Conservation (phyloP, 257 asterid genomes). For the Craterostigma plantagineum region DNA sequence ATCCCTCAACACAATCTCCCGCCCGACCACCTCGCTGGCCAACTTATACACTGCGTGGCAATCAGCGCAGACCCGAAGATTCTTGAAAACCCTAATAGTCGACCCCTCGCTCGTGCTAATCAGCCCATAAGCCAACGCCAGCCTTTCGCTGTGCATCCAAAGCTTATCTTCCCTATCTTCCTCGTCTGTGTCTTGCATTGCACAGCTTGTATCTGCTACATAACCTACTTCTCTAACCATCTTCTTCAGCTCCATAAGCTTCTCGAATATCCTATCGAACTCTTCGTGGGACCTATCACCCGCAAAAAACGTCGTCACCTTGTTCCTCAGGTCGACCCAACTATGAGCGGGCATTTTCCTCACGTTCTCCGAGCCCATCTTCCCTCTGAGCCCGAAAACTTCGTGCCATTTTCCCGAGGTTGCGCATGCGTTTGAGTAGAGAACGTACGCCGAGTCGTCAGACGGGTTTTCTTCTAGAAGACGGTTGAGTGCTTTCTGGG, state of each 20-base stretch:
- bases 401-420: conserved; percentile 63
- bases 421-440: conserved; percentile 68
- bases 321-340: conserved; percentile 6
- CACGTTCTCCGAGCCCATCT: conserved; percentile 43
- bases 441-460: conserved; percentile 78
- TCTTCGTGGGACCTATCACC: conserved; percentile 47
- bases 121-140: conserved; percentile 68
- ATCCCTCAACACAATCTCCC: conserved; percentile 65
- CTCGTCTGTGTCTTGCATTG: conserved; percentile 74
- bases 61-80: conserved; percentile 80
- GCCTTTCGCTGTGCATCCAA: conserved; percentile 81
- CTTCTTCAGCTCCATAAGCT: conserved; percentile 34
- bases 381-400: conserved; percentile 34
- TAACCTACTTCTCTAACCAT: conserved; percentile 54
- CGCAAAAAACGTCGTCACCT: conserved; percentile 39
- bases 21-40: conserved; percentile 29
- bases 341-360: conserved; percentile 39
- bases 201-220: conserved; percentile 51
- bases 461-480: conserved; percentile 52
- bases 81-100: conserved; percentile 56
- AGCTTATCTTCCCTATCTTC: conserved; percentile 69
- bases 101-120: conserved; percentile 34
- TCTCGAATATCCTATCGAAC: conserved; percentile 20
- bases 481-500: conserved; percentile 37
- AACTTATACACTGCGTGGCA: conserved; percentile 69